Percentiles rank a stretch among this genome's conserved stretches.
phyloP scores from a whole-genome alignment of 2,329 filamentous ascomycete genomes.

The Hypoxylon sp. region DNA sequence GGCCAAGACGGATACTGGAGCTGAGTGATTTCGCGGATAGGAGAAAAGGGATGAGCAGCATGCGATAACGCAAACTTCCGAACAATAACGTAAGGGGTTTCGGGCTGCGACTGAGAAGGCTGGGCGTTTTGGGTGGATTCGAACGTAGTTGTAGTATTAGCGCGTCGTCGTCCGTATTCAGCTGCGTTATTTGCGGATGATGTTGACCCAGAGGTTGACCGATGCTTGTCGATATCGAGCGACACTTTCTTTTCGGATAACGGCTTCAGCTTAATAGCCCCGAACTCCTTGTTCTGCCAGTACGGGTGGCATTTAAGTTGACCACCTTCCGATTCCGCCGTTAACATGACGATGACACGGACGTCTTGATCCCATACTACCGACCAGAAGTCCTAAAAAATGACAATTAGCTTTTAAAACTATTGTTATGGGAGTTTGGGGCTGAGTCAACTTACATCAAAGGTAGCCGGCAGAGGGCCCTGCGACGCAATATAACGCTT shows the following conservation, averaged over 20 bases:
- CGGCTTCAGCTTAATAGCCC: slow-evolving; percentile 79
- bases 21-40: slow-evolving; percentile 93
- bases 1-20: slow-evolving; percentile 97
- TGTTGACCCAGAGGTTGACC: slow-evolving; percentile 56
- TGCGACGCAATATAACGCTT: slow-evolving; percentile 97
- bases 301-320: slow-evolving; percentile 96
- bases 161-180: slow-evolving; percentile 65
- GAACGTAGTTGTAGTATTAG: slow-evolving; percentile 67
- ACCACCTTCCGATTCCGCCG: slow-evolving; percentile 92
- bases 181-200: slow-evolving; percentile 49
- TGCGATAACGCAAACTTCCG: slow-evolving; percentile 90
- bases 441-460: slow-evolving; percentile 74
- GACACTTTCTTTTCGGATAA: slow-evolving; percentile 88
- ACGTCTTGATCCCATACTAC: slow-evolving; percentile 98
- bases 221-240: slow-evolving; percentile 75
- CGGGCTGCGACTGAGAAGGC: slow-evolving; percentile 57
- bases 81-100: slow-evolving; percentile 83
- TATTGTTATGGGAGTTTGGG: background rate
- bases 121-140: slow-evolving; percentile 55
- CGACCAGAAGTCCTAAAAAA: slow-evolving; percentile 90
- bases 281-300: slow-evolving; percentile 86
- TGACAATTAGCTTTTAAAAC: slow-evolving; percentile 50
- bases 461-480: slow-evolving; percentile 92
- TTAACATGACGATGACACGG: slow-evolving; percentile 95
- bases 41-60: slow-evolving; percentile 81